Conservation (phyloP, 768 basidiomycete genomes). For the Macrocybe gigantea region DNA sequence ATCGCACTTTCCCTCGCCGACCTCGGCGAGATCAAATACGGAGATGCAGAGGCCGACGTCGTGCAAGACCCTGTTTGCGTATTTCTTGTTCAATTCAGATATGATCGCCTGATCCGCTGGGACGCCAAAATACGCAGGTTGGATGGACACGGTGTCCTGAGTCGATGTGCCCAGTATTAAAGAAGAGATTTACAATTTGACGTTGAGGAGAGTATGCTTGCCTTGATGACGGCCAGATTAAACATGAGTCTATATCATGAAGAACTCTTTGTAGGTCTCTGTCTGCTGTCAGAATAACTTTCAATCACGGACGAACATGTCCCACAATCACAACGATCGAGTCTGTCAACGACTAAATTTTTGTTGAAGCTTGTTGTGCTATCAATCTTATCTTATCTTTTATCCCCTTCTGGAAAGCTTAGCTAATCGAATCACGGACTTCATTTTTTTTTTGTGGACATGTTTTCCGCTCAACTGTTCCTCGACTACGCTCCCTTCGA, state of each 20-base stretch:
- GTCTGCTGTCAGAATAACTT: not conserved
- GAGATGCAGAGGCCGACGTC: slow-evolving; percentile 90
- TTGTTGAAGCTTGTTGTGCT: too few relatives aligned
- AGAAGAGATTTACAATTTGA: not conserved
- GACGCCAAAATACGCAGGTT: slow-evolving; percentile 78
- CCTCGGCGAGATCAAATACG: slow-evolving; percentile 81
- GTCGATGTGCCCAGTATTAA: not conserved
- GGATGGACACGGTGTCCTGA: slow-evolving; percentile 89
- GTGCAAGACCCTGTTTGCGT: slow-evolving; percentile 86
- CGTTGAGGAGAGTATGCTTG: slow-evolving; percentile 1
- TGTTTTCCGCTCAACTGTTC: too few relatives aligned
- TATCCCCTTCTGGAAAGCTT: too few relatives aligned
- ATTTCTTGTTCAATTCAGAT: slow-evolving; percentile 90
- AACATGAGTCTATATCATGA: slow-evolving; percentile 28
- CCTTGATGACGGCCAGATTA: slow-evolving; percentile 40
- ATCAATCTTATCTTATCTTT: too few relatives aligned
- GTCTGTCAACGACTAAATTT: too few relatives aligned
- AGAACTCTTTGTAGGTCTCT: not conserved
- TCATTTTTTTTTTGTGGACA: too few relatives aligned
- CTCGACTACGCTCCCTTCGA: too few relatives aligned
- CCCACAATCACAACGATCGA: too few relatives aligned
- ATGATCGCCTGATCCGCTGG: slow-evolving; percentile 76
- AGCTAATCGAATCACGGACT: too few relatives aligned
- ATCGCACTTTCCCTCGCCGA: slow-evolving; percentile 87
- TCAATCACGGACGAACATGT: too few relatives aligned